Base-by-base conservation (phyloP, 169 alveolate species). In the Perkinsus olseni region DNA sequence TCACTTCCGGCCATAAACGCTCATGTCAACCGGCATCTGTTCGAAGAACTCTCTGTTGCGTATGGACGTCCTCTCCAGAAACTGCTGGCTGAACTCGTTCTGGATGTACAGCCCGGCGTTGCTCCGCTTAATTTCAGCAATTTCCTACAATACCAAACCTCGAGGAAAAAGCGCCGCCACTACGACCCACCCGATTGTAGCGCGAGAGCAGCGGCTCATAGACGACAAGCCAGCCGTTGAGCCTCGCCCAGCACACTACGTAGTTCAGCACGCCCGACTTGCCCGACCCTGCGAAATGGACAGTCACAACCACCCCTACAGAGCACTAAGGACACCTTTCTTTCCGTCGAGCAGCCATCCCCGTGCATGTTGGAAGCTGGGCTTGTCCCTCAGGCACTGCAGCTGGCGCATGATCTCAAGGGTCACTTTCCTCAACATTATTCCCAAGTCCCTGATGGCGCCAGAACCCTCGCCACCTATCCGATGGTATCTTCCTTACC, bases 331-430 rank as follows among this genome's bases (percentile, higher is more conserved):
- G 37, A 36, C 91, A n/a, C 96, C 96, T 40, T 93, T 92, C 90
- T 93, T 94, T 31, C 96, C 96, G 24, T 94, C 96, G 24, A 94
- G 0, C 0, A 94, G 74, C 50, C 93, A 93, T 6, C 96, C 96
- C 31, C 92, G 0, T 39, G 74, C 24, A 39, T 31, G 48, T 74
- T 45, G 91, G 13, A n/a, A 21, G 93, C 90, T 24, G 17, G 39
- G 38, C 38, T 91, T 38, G 11, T 91, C 90, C 38, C 36, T 91
- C 82, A 92, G 82, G 39, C 91, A 51, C 74, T 34, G 50, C 74
- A 92, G 92, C 38, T 93, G 94, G 38, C 38, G 38, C 91, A 74
- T 91, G 38, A 93, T 91, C 93, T 93, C 95, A 13, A 92, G 40
- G 10, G 94, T 74, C 51, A 91, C 38, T 82, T 93, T 91, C 37